Conservation (phyloP, 2,329 filamentous ascomycete species). For the Emydomyces testavorans region DNA sequence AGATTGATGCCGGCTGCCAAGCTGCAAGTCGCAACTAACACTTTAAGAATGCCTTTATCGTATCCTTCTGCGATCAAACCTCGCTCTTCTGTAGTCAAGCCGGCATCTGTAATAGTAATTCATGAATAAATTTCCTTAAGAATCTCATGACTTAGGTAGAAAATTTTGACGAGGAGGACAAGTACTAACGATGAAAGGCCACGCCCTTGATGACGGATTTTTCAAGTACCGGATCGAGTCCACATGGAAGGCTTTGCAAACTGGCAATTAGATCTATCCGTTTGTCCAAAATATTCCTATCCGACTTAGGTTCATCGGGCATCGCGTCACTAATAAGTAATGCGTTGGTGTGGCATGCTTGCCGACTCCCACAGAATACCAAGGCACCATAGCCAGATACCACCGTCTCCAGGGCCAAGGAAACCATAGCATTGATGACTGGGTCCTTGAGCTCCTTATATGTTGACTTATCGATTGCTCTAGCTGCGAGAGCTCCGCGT, state of each 20-base stretch:
- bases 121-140: conserved; percentile 21
- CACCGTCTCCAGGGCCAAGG: conserved; percentile 58
- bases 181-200: conserved; percentile 59
- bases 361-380: conserved; percentile 61
- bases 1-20: conserved; percentile 75
- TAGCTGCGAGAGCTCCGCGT: conserved; percentile 26
- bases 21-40: conserved; percentile 66
- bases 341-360: conserved; percentile 57
- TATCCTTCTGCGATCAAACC: conserved; percentile 61
- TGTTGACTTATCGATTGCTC: conserved; percentile 44
- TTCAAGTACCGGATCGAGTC: conserved; percentile 54
- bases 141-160: too few relatives aligned
- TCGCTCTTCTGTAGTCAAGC: conserved; percentile 61
- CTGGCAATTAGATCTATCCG: conserved; percentile 55
- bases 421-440: conserved; percentile 58
- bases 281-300: conserved; percentile 42
- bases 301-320: conserved; percentile 41
- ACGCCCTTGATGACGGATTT: conserved; percentile 56
- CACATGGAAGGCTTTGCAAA: conserved; percentile 53
- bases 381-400: conserved; percentile 58
- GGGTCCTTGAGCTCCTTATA: conserved; percentile 54
- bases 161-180: too few relatives aligned
- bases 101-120: conserved; percentile 25
- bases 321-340: conserved; percentile 55
- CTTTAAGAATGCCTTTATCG: conserved; percentile 54